Conservation (phyloP, 805 yeast species). For the Deakozyma indianensis region DNA sequence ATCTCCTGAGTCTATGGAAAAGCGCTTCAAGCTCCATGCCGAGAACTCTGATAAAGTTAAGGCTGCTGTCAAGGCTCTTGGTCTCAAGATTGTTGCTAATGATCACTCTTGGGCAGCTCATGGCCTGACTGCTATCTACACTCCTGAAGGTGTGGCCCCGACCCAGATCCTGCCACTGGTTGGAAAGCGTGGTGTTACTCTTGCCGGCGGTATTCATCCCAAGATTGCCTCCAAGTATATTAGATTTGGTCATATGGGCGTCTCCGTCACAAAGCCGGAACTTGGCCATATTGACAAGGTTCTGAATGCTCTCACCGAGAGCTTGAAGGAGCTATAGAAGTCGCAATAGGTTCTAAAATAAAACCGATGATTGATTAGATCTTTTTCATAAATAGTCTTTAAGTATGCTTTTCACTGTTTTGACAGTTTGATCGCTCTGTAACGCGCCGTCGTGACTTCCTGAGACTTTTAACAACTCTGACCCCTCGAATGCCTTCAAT, state of each 20-base stretch:
- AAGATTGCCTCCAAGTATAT: conserved; percentile 70
- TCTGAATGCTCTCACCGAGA: conserved; percentile 30
- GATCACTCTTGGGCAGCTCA: conserved; percentile 55
- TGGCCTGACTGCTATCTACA: conserved; percentile 75
- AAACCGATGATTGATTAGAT: no score
- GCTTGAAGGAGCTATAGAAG: conserved; percentile 11
- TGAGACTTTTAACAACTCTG: not conserved
- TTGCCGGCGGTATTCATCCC: conserved; percentile 85
- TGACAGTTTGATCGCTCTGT: not conserved
- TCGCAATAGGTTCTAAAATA: not conserved
- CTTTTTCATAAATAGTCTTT: not conserved
- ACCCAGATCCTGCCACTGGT: conserved; percentile 44
- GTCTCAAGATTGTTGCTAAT: conserved; percentile 56
- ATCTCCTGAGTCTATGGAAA: conserved; percentile 30
- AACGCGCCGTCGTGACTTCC: not conserved
- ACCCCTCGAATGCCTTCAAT: not conserved
- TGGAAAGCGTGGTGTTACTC: conserved; percentile 50
- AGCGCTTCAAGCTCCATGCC: conserved; percentile 50
- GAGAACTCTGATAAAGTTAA: conserved; percentile 54
- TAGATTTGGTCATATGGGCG: conserved; percentile 96
- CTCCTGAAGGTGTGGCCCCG: conserved; percentile 62
- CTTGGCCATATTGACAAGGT: conserved; percentile 41
- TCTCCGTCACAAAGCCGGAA: conserved; percentile 43
- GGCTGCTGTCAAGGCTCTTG: conserved; percentile 37
- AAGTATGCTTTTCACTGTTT: not conserved